A percentile compares a stretch with the other conserved stretches of the same genome.
These are phyloP conservation scores for Hypoxylon sp. DNA, from an alignment of 2,329 filamentous ascomycete genomes.

Conservation along the genomic window DNA sequence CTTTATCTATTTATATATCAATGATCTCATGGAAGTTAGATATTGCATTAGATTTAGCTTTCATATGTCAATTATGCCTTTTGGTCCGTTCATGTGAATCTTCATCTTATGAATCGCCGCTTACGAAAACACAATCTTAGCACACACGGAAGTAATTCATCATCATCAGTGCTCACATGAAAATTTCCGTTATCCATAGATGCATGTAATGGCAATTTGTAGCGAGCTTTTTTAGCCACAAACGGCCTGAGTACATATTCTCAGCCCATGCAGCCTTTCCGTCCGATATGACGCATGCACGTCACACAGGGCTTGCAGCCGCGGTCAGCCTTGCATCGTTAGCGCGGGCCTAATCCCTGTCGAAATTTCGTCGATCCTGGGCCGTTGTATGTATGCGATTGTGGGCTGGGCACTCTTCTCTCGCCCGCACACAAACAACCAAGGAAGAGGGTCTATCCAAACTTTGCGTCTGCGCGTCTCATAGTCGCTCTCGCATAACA, in stretches of 20 bases:
- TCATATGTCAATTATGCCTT: no score
- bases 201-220: neutral
- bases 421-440: constrained; percentile 27
- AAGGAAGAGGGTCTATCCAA: neutral
- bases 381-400: no score
- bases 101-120: no score
- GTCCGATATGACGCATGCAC: constrained; percentile 46
- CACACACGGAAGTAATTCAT: no score
- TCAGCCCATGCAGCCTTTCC: constrained; percentile 44
- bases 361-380: constrained; percentile 35
- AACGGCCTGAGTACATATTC: neutral
- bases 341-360: constrained; percentile 38
- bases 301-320: constrained; percentile 19
- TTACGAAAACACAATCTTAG: no score
- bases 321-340: constrained; percentile 44
- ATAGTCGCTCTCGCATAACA: constrained; percentile 5
- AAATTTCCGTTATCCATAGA: no score
- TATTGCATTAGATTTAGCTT: no score
- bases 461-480: constrained; percentile 17
- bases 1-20: no score
- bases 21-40: no score
- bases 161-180: no score
- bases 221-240: neutral
- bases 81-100: no score
- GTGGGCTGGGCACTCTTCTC: constrained; percentile 2